Evolutionary conservation across 306 rosid species (phyloP), one percentile per base, ranked within the genome.

Genomic region (Elaeagnus macrophylla): DNA sequence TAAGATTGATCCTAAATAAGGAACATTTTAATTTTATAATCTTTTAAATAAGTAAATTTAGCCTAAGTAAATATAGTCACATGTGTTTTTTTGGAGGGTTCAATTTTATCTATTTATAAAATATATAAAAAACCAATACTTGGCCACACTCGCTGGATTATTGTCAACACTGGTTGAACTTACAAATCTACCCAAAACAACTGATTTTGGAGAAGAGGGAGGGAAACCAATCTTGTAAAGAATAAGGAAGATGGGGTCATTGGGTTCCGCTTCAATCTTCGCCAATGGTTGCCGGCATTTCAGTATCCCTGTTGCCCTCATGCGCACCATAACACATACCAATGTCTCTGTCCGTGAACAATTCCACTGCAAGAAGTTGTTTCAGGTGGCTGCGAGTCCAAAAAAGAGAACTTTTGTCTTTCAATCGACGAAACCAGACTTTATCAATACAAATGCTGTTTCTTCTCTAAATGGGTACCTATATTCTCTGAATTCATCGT

Each of bases 381-480:
- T 20, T 51, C 54, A 58, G 25, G 62, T 59, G 37, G 60, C 50
- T 57, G 55, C 67, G 65, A 75, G 75, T 60, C 75, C 77, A 9
- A 70, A 63, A 10, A 66, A 1, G 70, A 63, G 66, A 39, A 72
- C 65, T 53, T 60, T 78, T 40, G 54, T 68, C 39, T 62, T 59
- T 37, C 81, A 51, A 61, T 72, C 76, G 48, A 63, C 85, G 14
- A 68, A 19, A 37, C 48, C 56, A 52, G 75, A 70, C 53, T 57
- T 57, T 67, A 43, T 72, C 39, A 62, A 67, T 39, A 53, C 70
- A 19, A 37, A 59, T 36, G 8, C 71, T 3, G 14, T 75, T 54
- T 44, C 77, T 65, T 64, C 88, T 69, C 65, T 62, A 17, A 48
- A 59, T 52, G 59, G 88, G 95, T 82, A 77, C n/a, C 32, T 35